Evolutionary conservation across 345 rosid genomes (phyloP).

Genomic region (Capsella bursapastoris): DNA sequence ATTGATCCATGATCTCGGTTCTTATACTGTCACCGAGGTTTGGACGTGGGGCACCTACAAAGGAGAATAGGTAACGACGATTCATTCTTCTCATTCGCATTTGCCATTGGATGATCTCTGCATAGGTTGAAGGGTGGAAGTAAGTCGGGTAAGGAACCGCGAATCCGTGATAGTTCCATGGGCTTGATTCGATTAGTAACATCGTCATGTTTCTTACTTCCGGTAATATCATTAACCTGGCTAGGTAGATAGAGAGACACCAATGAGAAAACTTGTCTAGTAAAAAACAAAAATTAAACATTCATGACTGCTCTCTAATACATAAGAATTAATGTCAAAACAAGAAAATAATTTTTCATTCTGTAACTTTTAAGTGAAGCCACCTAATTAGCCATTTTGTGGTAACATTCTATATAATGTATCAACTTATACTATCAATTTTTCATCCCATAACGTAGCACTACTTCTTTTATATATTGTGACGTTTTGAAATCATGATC

Average conservation of each 20-base stretch:
- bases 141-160: constrained; percentile 84
- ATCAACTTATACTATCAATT: too few species aligned
- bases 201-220: constrained; percentile 76
- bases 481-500: too few species aligned
- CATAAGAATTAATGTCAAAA: too few species aligned
- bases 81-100: constrained; percentile 52
- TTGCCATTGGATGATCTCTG: constrained; percentile 66
- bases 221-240: constrained; percentile 62
- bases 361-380: too few species aligned
- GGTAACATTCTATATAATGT: too few species aligned
- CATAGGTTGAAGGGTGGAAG: constrained; percentile 71
- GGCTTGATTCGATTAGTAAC: constrained; percentile 78
- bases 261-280: constrained; percentile 25
- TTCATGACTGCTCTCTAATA: background rate
- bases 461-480: too few species aligned
- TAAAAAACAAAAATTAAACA: background rate
- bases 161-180: constrained; percentile 69
- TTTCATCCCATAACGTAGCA: too few species aligned
- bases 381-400: too few species aligned
- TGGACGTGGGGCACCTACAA: constrained; percentile 70
- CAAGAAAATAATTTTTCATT: too few species aligned
- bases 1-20: constrained; percentile 62
- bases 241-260: constrained; percentile 20
- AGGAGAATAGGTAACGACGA: constrained; percentile 63
- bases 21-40: constrained; percentile 58